These are phyloP conservation scores for Candida hungchunana DNA, from an alignment of 805 yeast genomes.

Conservation along the genomic window DNA sequence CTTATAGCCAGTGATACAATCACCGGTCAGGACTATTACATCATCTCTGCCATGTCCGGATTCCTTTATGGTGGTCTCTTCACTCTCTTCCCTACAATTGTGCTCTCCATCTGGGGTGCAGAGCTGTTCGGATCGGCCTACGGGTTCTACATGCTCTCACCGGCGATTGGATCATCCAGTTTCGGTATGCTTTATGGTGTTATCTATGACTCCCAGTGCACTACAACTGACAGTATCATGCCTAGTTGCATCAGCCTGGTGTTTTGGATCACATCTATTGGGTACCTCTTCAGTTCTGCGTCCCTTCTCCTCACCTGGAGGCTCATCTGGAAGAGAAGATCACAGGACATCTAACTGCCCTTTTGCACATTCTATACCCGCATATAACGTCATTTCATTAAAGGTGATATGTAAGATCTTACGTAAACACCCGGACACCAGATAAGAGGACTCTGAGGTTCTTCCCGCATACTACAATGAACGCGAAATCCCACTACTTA, in stretches of 20 bases:
- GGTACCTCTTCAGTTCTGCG: conserved; percentile 12
- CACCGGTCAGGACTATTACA: conserved; percentile 20
- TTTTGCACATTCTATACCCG: no score
- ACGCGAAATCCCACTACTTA: no score
- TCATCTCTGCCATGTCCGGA: conserved; percentile 55
- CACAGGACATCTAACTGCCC: conserved; percentile 1
- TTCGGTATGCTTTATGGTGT: conserved; percentile 70
- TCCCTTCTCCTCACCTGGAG: conserved; percentile 21
- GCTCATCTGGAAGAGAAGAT: conserved; percentile 16
- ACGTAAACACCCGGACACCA: no score
- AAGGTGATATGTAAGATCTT: no score
- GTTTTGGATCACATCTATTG: conserved; percentile 17
- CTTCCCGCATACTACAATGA: no score
- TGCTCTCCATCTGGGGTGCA: conserved; percentile 83
- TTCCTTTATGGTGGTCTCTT: conserved; percentile 76
- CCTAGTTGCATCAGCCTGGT: conserved; percentile 18
- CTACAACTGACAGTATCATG: background rate
- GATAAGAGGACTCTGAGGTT: no score
- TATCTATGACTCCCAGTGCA: conserved; percentile 44
- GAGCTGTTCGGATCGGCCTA: conserved; percentile 88
- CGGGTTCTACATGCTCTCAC: conserved; percentile 86
- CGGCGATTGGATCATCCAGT: conserved; percentile 73
- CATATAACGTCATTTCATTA: no score
- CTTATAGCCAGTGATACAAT: conserved; percentile 22
- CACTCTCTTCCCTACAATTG: conserved; percentile 81